Percentiles rank a stretch among this genome's conserved stretches.
Evolutionary conservation across 2,329 filamentous ascomycete species (phyloP).

Genomic region (Aureobasidium mangrovei): DNA sequence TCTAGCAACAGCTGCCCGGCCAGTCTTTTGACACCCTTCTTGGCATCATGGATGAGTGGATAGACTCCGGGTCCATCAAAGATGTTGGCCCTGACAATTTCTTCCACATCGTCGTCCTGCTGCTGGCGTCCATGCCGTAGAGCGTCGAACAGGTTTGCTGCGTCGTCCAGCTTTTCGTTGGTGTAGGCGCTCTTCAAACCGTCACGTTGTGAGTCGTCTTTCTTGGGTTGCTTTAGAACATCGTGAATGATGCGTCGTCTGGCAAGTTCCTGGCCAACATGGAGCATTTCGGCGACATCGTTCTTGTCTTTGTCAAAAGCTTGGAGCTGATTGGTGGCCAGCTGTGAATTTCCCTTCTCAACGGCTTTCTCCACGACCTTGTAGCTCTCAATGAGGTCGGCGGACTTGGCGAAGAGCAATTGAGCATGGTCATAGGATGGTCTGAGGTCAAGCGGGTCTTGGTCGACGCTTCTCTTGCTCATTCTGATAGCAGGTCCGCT

Average conservation of each 20-base stretch:
- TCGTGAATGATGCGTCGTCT: background rate
- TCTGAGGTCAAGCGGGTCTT: background rate
- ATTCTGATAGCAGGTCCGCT: background rate
- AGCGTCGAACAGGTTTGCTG: conserved; percentile 21
- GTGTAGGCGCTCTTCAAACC: conserved; percentile 19
- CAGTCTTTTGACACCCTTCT: conserved; percentile 14
- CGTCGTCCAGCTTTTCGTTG: conserved; percentile 22
- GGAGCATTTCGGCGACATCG: background rate
- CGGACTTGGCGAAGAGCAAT: background rate
- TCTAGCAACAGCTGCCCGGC: background rate
- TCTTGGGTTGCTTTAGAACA: background rate
- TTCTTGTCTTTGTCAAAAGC: conserved; percentile 11
- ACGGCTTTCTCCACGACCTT: background rate
- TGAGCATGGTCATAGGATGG: conserved; percentile 2
- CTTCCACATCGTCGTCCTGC: conserved; percentile 19
- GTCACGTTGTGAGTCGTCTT: conserved; percentile 18
- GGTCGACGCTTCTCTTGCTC: background rate
- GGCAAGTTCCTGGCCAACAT: conserved; percentile 4
- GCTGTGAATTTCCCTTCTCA: background rate
- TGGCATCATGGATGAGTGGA: background rate
- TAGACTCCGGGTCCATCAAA: background rate
- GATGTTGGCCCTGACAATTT: background rate
- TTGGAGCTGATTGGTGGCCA: background rate
- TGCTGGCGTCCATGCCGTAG: conserved; percentile 19
- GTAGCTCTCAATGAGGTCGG: background rate